Conservation (phyloP, 768 basidiomycete genomes). For the Cystoderma amianthinum region DNA sequence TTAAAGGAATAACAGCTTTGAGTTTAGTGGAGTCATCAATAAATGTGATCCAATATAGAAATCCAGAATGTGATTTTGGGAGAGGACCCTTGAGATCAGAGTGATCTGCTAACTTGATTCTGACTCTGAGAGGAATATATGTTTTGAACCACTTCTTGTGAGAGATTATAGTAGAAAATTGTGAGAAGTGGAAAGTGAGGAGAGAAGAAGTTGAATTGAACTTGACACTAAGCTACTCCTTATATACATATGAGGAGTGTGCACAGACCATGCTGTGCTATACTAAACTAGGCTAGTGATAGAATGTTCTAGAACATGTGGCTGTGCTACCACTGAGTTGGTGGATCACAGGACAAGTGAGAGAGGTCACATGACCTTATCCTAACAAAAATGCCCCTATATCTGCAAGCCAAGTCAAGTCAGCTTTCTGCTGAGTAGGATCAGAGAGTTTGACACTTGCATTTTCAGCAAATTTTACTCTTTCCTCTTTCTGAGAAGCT, state of each 20-base stretch:
- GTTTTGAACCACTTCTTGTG: slow-evolving; percentile 18
- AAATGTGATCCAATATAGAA: slow-evolving; percentile 7
- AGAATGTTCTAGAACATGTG: too few relatives aligned
- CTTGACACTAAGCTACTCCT: too few relatives aligned
- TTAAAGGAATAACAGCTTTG: slow-evolving; percentile 3
- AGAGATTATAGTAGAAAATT: slow-evolving; percentile 25
- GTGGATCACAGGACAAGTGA: too few relatives aligned
- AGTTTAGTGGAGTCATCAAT: slow-evolving; percentile 5
- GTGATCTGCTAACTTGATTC: slow-evolving; percentile 16
- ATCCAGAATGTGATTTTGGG: background rate
- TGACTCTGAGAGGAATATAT: slow-evolving; percentile 11
- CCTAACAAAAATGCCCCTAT: slow-evolving; percentile 22
- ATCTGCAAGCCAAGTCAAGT: background rate
- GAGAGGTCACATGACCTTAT: too few relatives aligned
- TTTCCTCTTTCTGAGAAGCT: too few relatives aligned
- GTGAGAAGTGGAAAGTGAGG: too few relatives aligned
- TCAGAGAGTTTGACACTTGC: background rate
- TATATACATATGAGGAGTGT: too few relatives aligned
- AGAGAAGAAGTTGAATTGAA: too few relatives aligned
- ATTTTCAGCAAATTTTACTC: background rate
- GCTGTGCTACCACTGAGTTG: too few relatives aligned
- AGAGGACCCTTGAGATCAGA: background rate
- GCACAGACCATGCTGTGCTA: too few relatives aligned
- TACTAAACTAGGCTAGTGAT: too few relatives aligned
- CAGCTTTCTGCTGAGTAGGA: background rate